Percentiles rank a stretch among this genome's conserved stretches.
Evolutionary conservation across 2,329 filamentous ascomycete species (phyloP).

Genomic region (Ophidiomyces ophidiicola): DNA sequence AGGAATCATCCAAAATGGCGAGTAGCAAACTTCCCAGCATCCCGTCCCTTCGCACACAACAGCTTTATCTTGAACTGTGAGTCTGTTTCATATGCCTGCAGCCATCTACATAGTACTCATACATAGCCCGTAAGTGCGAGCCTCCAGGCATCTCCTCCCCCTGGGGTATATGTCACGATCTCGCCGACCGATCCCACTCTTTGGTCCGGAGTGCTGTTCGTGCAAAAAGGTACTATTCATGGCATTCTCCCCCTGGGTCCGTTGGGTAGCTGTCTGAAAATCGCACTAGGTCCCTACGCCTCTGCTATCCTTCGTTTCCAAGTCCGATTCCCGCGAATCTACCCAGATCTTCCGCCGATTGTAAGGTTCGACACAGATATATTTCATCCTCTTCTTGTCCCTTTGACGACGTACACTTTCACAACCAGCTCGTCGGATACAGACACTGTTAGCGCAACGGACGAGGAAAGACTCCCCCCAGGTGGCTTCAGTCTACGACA

Average conservation of each 20-base stretch:
- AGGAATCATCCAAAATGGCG: conserved; percentile 21
- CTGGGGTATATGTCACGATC: conserved; percentile 76
- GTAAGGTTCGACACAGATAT: conserved; percentile 86
- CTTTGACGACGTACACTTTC: conserved; percentile 89
- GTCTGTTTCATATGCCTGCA: conserved; percentile 21
- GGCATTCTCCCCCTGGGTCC: neutral
- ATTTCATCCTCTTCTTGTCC: conserved; percentile 87
- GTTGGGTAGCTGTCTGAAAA: conserved; percentile 8
- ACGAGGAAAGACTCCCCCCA: conserved; percentile 70
- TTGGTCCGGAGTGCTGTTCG: conserved; percentile 87
- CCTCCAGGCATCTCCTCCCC: conserved; percentile 68
- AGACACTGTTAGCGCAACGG: conserved; percentile 69
- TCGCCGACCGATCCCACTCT: conserved; percentile 67
- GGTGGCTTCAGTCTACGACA: conserved; percentile 83
- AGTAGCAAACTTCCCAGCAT: conserved; percentile 29
- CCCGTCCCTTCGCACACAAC: conserved; percentile 55
- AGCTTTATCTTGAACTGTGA: conserved; percentile 72
- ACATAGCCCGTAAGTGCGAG: conserved; percentile 48
- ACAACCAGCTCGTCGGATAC: conserved; percentile 63
- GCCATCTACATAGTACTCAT: neutral
- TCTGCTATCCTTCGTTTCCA: conserved; percentile 80
- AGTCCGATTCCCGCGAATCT: conserved; percentile 70
- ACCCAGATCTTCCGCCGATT: conserved; percentile 66
- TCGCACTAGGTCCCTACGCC: conserved; percentile 63
- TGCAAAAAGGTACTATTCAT: conserved; percentile 58